Conservation (phyloP, 306 rosid genomes). For the Fragaria nilgerrensis region DNA sequence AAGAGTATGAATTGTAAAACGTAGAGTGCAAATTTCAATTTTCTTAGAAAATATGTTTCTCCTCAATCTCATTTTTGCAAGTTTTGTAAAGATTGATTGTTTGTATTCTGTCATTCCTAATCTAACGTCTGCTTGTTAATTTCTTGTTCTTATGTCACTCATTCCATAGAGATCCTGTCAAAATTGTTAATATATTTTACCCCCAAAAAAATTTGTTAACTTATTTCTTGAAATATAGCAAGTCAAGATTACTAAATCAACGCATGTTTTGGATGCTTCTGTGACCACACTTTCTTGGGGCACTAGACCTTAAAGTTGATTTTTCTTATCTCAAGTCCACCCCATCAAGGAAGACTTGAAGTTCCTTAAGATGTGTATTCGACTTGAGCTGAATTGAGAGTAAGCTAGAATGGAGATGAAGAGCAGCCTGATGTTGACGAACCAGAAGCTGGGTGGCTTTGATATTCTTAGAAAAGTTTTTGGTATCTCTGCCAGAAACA, state of each 20-base stretch:
- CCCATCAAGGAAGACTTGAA: neutral
- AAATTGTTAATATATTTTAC: too few relatives aligned
- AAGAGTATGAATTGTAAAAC: too few relatives aligned
- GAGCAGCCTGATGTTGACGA: conserved; percentile 26
- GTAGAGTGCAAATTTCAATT: too few relatives aligned
- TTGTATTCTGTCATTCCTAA: too few relatives aligned
- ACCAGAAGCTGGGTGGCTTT: conserved; percentile 31
- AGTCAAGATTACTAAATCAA: neutral
- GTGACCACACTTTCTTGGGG: neutral
- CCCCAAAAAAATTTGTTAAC: too few relatives aligned
- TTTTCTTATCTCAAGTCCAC: neutral
- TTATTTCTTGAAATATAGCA: too few relatives aligned
- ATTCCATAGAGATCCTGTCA: too few relatives aligned
- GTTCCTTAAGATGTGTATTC: neutral
- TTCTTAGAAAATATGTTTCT: too few relatives aligned
- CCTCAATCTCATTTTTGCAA: too few relatives aligned
- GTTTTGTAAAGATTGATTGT: too few relatives aligned
- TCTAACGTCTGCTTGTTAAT: too few relatives aligned
- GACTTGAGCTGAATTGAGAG: neutral
- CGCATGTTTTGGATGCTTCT: neutral
- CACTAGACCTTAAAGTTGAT: neutral
- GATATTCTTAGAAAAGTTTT: conserved; percentile 42
- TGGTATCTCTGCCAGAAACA: conserved; percentile 32
- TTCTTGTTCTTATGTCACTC: too few relatives aligned
- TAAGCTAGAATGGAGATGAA: conserved; percentile 25